These are phyloP conservation scores for Rhododendron kiyosumense DNA, from an alignment of 148 eudicot species.

Conservation along the genomic window DNA sequence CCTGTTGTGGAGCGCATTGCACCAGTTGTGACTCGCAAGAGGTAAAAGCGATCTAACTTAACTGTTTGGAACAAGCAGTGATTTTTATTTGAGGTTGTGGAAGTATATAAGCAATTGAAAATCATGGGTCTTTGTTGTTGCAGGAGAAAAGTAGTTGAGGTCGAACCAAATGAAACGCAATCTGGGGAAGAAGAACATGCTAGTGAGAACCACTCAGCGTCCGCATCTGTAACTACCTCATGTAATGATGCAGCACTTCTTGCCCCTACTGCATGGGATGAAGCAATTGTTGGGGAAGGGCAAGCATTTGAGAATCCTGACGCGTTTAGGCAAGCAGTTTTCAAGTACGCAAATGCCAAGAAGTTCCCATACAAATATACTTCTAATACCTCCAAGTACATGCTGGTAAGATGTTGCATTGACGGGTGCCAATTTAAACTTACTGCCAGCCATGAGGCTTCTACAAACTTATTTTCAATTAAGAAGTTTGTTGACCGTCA, in stretches of 20 bases:
- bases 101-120: neutral
- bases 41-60: neutral
- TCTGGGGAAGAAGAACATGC: slow-evolving; percentile 3
- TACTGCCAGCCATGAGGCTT: slow-evolving; percentile 3
- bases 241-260: neutral
- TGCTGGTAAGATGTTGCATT: slow-evolving; percentile 6
- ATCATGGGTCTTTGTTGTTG: neutral
- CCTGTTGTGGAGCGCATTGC: neutral
- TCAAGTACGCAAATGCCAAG: slow-evolving; percentile 6
- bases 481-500: slow-evolving; percentile 10
- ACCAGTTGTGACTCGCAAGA: slow-evolving; percentile 2
- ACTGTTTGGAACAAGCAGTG: neutral
- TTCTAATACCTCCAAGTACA: slow-evolving; percentile 6
- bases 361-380: slow-evolving; percentile 4
- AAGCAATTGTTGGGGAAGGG: slow-evolving; percentile 8
- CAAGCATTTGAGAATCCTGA: slow-evolving; percentile 10
- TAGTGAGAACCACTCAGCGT: neutral
- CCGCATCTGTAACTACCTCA: neutral
- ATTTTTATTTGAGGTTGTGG: neutral
- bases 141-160: neutral
- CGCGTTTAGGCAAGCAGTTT: neutral
- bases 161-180: neutral
- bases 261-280: slow-evolving; percentile 3
- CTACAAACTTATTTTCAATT: slow-evolving; percentile 2
- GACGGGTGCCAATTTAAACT: slow-evolving; percentile 6